Percentiles rank a stretch among this genome's conserved stretches.
Evolutionary conservation across 495 filamentous ascomycete genomes (phyloP).

Genomic region (Xylaria cubensis): DNA sequence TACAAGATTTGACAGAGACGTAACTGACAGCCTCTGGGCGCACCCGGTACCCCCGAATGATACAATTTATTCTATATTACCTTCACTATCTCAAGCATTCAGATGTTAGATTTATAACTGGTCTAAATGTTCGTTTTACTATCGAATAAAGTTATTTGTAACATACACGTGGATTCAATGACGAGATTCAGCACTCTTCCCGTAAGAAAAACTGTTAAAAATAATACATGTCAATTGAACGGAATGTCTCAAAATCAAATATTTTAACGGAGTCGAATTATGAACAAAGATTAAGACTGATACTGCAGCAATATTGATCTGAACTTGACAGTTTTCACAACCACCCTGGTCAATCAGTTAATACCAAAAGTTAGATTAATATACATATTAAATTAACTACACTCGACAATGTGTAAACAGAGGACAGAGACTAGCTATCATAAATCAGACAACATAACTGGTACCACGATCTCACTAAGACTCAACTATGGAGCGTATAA

Average conservation of each 20-base stretch:
- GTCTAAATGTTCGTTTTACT: too few relatives aligned
- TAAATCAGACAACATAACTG: neutral
- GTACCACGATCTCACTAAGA: neutral
- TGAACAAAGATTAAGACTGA: neutral
- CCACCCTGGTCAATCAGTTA: neutral
- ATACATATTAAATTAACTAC: neutral
- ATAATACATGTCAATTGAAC: neutral
- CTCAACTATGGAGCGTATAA: neutral
- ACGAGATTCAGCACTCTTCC: neutral
- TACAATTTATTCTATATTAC: neutral
- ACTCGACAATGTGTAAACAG: neutral
- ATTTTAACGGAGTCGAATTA: neutral
- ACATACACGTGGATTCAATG: too few relatives aligned
- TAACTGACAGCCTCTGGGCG: neutral
- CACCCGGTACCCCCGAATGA: neutral
- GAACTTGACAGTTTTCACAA: neutral
- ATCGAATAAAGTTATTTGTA: too few relatives aligned
- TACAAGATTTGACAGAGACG: neutral
- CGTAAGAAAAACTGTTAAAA: neutral
- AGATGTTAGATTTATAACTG: too few relatives aligned
- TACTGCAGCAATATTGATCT: too few relatives aligned
- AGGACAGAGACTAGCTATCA: neutral
- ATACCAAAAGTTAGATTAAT: neutral
- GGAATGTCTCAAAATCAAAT: neutral
- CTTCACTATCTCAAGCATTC: too few relatives aligned